Percentiles rank a stretch among this genome's conserved stretches.
Evolutionary conservation across 2,329 filamentous ascomycete species (phyloP).

Genomic region (Xylaria sp.): DNA sequence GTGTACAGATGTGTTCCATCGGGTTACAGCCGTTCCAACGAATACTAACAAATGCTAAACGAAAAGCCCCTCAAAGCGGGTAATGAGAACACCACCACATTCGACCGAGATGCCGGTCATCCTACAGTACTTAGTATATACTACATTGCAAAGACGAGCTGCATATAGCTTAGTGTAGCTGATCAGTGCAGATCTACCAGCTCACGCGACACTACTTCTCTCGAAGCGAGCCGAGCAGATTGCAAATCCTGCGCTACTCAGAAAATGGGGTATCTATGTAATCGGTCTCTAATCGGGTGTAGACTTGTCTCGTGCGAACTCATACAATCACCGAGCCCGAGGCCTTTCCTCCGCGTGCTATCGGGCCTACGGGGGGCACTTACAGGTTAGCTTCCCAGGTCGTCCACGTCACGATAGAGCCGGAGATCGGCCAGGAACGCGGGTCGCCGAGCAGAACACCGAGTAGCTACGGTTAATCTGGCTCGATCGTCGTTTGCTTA

Average conservation of each 20-base stretch:
- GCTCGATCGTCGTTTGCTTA: slow-evolving; percentile 1
- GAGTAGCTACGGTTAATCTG: neutral
- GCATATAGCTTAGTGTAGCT: slow-evolving; percentile 12
- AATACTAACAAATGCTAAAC: neutral
- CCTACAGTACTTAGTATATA: neutral
- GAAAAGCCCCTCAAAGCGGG: neutral
- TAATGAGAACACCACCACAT: neutral
- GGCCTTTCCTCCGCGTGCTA: slow-evolving; percentile 15
- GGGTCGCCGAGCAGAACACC: slow-evolving; percentile 10
- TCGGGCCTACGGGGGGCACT: slow-evolving; percentile 18
- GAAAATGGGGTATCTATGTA: slow-evolving; percentile 1
- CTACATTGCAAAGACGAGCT: slow-evolving; percentile 2
- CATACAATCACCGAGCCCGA: slow-evolving; percentile 13
- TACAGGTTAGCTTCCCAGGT: neutral
- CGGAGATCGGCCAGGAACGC: neutral
- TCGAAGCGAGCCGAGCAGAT: slow-evolving; percentile 23
- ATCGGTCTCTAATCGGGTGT: neutral
- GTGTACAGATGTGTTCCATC: neutral
- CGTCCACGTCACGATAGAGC: neutral
- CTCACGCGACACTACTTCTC: neutral
- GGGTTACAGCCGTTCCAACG: no score
- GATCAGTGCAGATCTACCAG: slow-evolving; percentile 20
- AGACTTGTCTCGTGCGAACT: slow-evolving; percentile 6
- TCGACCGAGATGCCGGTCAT: slow-evolving; percentile 15
- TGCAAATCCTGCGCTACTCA: slow-evolving; percentile 14